These are phyloP conservation scores for Aspergillus tanneri DNA, from an alignment of 2,329 filamentous ascomycete species.

Conservation along the genomic window DNA sequence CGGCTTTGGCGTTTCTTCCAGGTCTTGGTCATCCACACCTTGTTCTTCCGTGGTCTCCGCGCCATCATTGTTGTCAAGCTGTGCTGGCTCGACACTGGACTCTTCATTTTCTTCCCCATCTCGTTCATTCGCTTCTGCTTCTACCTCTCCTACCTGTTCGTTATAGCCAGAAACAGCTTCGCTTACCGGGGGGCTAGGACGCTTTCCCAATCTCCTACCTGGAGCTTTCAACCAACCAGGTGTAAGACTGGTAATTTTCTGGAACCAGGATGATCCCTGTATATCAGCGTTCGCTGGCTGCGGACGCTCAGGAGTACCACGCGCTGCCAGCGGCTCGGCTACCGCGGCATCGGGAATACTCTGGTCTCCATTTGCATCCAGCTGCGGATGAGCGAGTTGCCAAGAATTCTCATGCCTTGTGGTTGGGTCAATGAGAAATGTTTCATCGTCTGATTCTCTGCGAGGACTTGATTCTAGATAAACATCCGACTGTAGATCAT, in stretches of 20 bases:
- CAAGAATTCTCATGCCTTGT: constrained; percentile 22
- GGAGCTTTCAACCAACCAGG: constrained; percentile 39
- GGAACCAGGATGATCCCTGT: constrained; percentile 40
- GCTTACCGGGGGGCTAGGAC: constrained; percentile 10
- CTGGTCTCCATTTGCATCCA: constrained; percentile 10
- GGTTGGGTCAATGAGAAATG: constrained; percentile 26
- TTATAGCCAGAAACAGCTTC: constrained; percentile 15
- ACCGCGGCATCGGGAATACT: constrained; percentile 17
- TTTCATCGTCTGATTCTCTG: constrained; percentile 22
- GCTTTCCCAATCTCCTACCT: constrained; percentile 17
- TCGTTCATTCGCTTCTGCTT: neutral
- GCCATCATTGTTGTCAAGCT: constrained; percentile 11
- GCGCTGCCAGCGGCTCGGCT: constrained; percentile 15
- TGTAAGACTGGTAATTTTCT: constrained; percentile 35
- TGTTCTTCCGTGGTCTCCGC: constrained; percentile 8
- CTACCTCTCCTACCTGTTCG: neutral
- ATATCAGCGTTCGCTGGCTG: constrained; percentile 16
- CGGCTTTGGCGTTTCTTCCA: constrained; percentile 17
- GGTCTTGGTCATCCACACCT: constrained; percentile 1
- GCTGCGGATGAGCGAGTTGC: constrained; percentile 13
- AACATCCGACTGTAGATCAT: constrained; percentile 23
- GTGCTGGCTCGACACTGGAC: constrained; percentile 6
- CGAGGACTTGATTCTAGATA: constrained; percentile 28
- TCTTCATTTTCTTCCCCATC: constrained; percentile 20
- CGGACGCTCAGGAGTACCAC: constrained; percentile 25